Percentiles rank a stretch among this genome's conserved stretches.
These are phyloP conservation scores for Sphagnum magellanicum DNA, from an alignment of 228 moss, liverwort and hornwort genomes.

Conservation along the genomic window DNA sequence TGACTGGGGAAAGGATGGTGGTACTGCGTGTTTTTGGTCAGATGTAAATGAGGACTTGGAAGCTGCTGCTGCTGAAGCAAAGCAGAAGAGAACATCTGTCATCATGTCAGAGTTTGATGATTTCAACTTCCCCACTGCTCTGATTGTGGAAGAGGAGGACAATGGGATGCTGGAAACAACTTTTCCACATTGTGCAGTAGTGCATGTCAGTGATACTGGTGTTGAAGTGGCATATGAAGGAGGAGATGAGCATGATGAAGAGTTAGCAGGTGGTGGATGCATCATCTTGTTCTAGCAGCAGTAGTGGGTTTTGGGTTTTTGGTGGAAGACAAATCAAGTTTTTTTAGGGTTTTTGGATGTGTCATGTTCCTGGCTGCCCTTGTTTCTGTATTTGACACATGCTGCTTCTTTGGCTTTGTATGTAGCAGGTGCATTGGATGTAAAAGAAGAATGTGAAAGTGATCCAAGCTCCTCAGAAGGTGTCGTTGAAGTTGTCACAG, in stretches of 20 bases:
- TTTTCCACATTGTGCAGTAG: neutral
- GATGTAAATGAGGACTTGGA: constrained; percentile 10
- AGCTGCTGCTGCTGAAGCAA: constrained; percentile 4
- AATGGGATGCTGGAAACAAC: constrained; percentile 1
- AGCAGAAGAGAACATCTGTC: constrained; percentile 8
- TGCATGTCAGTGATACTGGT: constrained; percentile 9
- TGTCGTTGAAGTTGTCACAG: constrained; percentile 24
- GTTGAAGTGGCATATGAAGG: constrained; percentile 60
- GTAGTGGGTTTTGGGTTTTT: too few relatives aligned
- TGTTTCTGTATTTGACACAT: too few relatives aligned
- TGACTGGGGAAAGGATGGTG: constrained; percentile 22
- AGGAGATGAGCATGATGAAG: constrained; percentile 32
- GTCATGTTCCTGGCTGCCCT: neutral
- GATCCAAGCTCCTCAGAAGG: constrained; percentile 29
- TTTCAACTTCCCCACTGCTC: neutral
- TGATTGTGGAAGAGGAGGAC: constrained; percentile 1
- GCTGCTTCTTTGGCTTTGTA: neutral
- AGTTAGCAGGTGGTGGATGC: too few relatives aligned
- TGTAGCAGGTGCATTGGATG: constrained; percentile 16
- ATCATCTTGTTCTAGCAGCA: too few relatives aligned
- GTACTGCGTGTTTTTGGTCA: constrained; percentile 8
- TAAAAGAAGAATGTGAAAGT: constrained; percentile 15
- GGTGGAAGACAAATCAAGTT: too few relatives aligned
- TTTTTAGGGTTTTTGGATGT: too few relatives aligned
- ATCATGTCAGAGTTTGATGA: constrained; percentile 24